A percentile compares a stretch with the other conserved stretches of the same genome.
Evolutionary conservation across 78 protist genomes (phyloP).

Genomic region (Chrysochromulina tobinii): DNA sequence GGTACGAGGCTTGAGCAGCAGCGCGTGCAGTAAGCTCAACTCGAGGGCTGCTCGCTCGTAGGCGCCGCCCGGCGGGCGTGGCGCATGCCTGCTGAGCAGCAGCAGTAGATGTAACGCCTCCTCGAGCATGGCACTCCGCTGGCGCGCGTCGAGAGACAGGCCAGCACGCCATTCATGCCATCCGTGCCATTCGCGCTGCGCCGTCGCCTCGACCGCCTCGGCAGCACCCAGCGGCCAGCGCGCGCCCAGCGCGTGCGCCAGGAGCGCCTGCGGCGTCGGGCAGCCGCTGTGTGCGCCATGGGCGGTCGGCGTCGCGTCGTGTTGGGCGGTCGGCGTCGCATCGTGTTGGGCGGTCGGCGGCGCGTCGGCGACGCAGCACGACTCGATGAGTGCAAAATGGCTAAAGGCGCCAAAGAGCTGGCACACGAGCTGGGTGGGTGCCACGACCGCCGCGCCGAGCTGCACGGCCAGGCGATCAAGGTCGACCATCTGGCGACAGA

Average conservation of each 20-base stretch:
- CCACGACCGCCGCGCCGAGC: not conserved
- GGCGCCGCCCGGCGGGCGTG: not conserved
- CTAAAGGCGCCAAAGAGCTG: not conserved
- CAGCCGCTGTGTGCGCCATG: not conserved
- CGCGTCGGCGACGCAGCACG: not conserved
- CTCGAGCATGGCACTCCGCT: not conserved
- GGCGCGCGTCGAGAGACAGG: not conserved
- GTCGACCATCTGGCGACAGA: not conserved
- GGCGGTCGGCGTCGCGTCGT: not conserved
- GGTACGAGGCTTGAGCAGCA: not conserved
- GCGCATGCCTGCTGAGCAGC: not conserved
- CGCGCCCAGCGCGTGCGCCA: no score
- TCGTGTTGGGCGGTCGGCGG: not conserved
- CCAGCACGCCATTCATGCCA: not conserved
- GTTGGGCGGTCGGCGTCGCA: not conserved
- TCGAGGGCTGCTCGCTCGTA: not conserved
- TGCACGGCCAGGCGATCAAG: not conserved
- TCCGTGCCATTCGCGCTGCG: not conserved
- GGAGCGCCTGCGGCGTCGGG: no score
- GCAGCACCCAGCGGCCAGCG: no score
- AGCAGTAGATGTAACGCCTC: not conserved
- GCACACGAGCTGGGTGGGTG: not conserved
- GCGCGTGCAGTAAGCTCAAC: not conserved
- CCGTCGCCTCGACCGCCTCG: not conserved
- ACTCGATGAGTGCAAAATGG: not conserved